These are phyloP conservation scores for Melampsora larici-populina DNA, from an alignment of 1,284 basidiomycete species.

Conservation along the genomic window DNA sequence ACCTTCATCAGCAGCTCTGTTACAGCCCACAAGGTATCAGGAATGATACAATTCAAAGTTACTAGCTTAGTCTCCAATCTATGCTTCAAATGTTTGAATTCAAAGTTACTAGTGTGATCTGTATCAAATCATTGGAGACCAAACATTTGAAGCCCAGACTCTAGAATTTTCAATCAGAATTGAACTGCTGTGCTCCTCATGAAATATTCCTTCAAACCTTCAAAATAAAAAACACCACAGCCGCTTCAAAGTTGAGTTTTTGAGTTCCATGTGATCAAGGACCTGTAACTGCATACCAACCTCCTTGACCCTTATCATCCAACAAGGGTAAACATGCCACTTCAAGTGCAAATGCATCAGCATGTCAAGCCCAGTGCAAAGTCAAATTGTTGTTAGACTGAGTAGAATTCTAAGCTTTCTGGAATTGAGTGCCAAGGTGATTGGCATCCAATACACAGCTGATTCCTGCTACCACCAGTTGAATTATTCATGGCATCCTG, in stretches of 20 bases:
- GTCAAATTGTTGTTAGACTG: not conserved
- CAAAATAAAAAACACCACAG: constrained; percentile 66
- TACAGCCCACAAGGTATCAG: too few relatives aligned
- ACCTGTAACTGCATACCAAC: constrained; percentile 32
- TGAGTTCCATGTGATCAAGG: constrained; percentile 64
- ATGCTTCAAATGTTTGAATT: too few relatives aligned
- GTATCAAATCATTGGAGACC: too few relatives aligned
- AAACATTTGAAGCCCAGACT: too few relatives aligned
- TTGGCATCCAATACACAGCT: constrained; percentile 76
- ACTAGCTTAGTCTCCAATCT: too few relatives aligned
- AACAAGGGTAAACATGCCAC: constrained; percentile 4
- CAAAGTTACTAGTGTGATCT: too few relatives aligned
- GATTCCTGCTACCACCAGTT: too few relatives aligned
- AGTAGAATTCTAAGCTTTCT: constrained; percentile 50
- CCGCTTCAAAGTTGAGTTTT: constrained; percentile 62
- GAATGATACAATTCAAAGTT: too few relatives aligned
- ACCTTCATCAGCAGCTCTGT: too few relatives aligned
- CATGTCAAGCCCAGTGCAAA: not conserved
- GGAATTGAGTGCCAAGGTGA: constrained; percentile 53
- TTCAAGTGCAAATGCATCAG: constrained; percentile 28
- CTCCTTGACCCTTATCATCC: not conserved
- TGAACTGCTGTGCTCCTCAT: too few relatives aligned
- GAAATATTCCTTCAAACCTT: constrained; percentile 56
- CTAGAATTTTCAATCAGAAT: too few relatives aligned
- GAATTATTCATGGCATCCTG: too few relatives aligned